Base-by-base conservation (phyloP, 148 eudicot species). In the Vaccinium myrtillus region DNA sequence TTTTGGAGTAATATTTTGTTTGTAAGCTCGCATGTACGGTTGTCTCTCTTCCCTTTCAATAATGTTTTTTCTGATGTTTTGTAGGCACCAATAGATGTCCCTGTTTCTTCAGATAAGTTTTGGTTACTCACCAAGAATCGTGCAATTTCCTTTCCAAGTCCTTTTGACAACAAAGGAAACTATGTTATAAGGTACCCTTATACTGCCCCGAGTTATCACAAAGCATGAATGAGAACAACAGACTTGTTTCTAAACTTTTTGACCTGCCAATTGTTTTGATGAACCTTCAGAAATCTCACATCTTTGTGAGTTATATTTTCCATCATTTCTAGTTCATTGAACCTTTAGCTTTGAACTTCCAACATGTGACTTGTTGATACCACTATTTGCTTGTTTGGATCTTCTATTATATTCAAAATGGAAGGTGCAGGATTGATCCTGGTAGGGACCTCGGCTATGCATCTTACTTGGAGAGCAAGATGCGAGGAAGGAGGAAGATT, bases 111-210 rank as follows among this genome's bases (percentile, higher is more conserved):
- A 53, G 98, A 97, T 79, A 92, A 95, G 88, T 95, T 97, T 89
- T 94, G 93, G 98, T 84, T 95, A 56, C 93, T 97, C 65, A 88
- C 97, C 49, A 88, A 86, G 86, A 83, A 86, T 79, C 98, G 87
- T 86, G 92, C 99, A 69, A 85, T 93, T 77, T 85, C 99, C 67
- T 86, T 97, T 80, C 98, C 98, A 83, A 90, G 90, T 86, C 99
- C 99, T 78, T 97, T 97, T 88, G 88, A 95, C 81, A 94, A 97
- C 90, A 88, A 85, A 87, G 99, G 99, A 87, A 97, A 97, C 89
- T 97, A 94, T 86, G 93, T 95, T 59, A 97, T 97, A 87, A 95
- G 99, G 98, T 97, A 92, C 36, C 78, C 59, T n/a, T 58, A 25
- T 67, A 4, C 30, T 36, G 55, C 80, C n/a, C 6, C 21, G 55